These are phyloP conservation scores for Tylopilus plumbeoviolaceoides DNA, from an alignment of 768 basidiomycete genomes.

Conservation along the genomic window DNA sequence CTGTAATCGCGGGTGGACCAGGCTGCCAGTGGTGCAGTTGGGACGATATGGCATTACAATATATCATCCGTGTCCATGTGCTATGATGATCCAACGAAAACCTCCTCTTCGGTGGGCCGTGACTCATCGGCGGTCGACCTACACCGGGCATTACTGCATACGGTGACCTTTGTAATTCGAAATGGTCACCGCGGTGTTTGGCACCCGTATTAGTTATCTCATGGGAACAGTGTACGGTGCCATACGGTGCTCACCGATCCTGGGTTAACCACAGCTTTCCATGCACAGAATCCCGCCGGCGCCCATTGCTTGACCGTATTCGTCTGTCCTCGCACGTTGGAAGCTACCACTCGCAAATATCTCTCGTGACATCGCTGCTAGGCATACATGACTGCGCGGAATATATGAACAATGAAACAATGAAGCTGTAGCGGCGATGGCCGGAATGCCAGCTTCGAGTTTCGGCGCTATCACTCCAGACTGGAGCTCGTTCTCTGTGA, in stretches of 20 bases:
- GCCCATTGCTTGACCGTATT: slow-evolving; percentile 29
- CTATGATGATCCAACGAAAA: background rate
- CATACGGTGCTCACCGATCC: background rate
- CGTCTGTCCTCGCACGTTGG: background rate
- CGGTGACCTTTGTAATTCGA: slow-evolving; percentile 2
- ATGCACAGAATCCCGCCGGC: slow-evolving; percentile 13
- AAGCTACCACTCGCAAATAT: background rate
- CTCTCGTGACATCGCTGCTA: too few species aligned
- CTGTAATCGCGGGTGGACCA: background rate
- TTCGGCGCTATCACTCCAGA: background rate
- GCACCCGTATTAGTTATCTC: background rate
- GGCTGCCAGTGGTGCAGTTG: background rate
- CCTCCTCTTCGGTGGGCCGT: slow-evolving; percentile 6
- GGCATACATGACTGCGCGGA: too few species aligned
- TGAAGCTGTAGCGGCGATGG: too few species aligned
- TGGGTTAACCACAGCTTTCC: slow-evolving; percentile 26
- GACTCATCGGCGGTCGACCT: background rate
- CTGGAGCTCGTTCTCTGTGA: background rate
- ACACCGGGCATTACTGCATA: background rate
- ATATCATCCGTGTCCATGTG: background rate
- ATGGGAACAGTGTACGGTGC: background rate
- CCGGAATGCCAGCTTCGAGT: too few species aligned
- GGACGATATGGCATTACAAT: background rate
- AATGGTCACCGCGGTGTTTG: background rate
- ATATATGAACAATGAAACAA: too few species aligned